Evolutionary conservation across 2,329 filamentous ascomycete species (phyloP).

Genomic region (Cladophialophora exuberans): DNA sequence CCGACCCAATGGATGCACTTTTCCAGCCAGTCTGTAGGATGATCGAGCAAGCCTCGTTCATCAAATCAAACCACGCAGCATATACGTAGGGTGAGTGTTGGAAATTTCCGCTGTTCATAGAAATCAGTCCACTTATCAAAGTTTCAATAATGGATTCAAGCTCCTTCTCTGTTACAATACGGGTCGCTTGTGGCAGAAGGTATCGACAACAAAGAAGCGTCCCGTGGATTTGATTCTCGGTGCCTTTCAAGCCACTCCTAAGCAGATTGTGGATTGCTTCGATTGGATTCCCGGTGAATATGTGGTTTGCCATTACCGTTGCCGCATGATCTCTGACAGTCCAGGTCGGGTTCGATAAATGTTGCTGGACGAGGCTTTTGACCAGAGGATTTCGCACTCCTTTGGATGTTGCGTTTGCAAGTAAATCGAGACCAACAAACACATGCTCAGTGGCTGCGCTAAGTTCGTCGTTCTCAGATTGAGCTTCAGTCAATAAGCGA

Average conservation of each 20-base stretch:
- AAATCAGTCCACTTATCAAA: not conserved
- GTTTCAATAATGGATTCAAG: constrained; percentile 9
- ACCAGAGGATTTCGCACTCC: constrained; percentile 40
- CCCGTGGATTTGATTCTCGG: constrained; percentile 48
- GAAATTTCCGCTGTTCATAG: not conserved
- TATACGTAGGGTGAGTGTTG: constrained; percentile 23
- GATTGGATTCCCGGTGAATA: not conserved
- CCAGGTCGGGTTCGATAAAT: constrained; percentile 50
- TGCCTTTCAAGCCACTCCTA: constrained; percentile 3
- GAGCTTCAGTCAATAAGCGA: constrained; percentile 16
- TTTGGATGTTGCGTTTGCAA: constrained; percentile 37
- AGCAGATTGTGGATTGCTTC: not conserved
- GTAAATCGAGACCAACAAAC: constrained; percentile 51
- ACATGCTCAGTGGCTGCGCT: constrained; percentile 32
- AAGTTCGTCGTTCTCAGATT: not conserved
- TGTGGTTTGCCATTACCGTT: constrained; percentile 31
- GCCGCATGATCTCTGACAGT: constrained; percentile 52
- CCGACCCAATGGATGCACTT: not conserved
- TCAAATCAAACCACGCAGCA: constrained; percentile 27
- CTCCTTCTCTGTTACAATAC: constrained; percentile 7
- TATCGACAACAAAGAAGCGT: constrained; percentile 36
- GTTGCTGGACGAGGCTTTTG: constrained; percentile 39
- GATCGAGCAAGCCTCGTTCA: constrained; percentile 22
- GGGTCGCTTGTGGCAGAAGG: constrained; percentile 7
- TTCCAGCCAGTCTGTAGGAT: constrained; percentile 16